A percentile compares a stretch with the other conserved stretches of the same genome.
phyloP scores from a whole-genome alignment of 2,329 filamentous ascomycete species.

The Simplicillium sp. region DNA sequence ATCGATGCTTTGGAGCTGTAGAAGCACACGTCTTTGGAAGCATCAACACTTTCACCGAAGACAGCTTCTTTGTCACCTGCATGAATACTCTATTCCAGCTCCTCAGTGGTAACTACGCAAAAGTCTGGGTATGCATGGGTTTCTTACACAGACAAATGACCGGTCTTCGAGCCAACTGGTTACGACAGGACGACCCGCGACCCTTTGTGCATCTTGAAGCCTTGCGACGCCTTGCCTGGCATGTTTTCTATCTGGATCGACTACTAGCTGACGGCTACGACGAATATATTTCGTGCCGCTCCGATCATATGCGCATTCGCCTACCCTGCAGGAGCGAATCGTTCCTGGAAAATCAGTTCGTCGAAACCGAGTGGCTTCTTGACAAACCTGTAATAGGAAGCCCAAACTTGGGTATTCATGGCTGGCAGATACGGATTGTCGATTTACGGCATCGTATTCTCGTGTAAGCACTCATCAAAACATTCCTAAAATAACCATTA shows the following conservation, averaged over 20 bases:
- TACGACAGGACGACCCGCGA: constrained; percentile 11
- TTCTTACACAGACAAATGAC: constrained; percentile 25
- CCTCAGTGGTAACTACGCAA: constrained; percentile 24
- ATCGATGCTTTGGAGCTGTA: constrained; percentile 26
- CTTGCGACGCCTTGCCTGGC: constrained; percentile 26
- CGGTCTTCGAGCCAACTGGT: constrained; percentile 29
- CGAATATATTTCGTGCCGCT: constrained; percentile 26
- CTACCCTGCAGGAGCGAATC: constrained; percentile 24
- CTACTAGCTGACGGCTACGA: constrained; percentile 29
- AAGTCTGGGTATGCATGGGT: constrained; percentile 29
- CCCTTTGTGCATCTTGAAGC: constrained; percentile 25
- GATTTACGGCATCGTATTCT: constrained; percentile 27
- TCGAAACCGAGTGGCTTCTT: constrained; percentile 19
- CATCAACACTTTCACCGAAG: constrained; percentile 25
- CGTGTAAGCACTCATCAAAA: constrained; percentile 14
- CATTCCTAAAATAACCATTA: neutral
- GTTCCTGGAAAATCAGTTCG: constrained; percentile 19
- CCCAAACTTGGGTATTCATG: constrained; percentile 19
- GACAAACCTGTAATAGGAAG: constrained; percentile 13
- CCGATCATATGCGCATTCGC: constrained; percentile 27
- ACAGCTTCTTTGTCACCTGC: constrained; percentile 22
- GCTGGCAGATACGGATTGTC: constrained; percentile 23
- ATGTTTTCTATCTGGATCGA: constrained; percentile 27
- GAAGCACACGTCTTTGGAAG: constrained; percentile 29
- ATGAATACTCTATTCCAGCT: constrained; percentile 26